Evolutionary conservation across 1,139 yeast species (phyloP), one percentile per base, ranked within the genome.

Genomic region (Diutina pseudorugosa): DNA sequence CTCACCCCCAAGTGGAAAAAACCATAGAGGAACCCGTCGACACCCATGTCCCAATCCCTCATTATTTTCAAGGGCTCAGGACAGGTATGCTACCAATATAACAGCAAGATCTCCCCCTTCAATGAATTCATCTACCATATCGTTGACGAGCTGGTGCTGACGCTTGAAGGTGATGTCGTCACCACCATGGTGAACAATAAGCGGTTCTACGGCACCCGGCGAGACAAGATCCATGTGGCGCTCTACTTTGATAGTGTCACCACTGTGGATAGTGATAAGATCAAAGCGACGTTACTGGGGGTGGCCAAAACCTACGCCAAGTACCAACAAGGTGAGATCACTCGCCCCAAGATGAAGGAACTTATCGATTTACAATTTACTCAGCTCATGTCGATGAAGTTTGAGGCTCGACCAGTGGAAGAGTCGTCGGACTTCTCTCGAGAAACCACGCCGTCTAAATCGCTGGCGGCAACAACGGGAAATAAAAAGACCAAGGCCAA

Each of bases 311-410:
- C 72, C 0, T 72, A 60, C 57, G 49, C 53, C 40, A 71, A 65
- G 56, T 58, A 70, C 41, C 56, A 54, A 1, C 57, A 53, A 2
- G 74, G 69, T 18, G 66, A 63, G 23, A 42, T 47, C 3, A 63
- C 60, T 21, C 7, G 19, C 4, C 51, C 11, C 14, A 72, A 71
- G 54, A 58, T 71, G 56, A 63, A 64, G 52, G 64, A 65, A 51
- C 62, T 74, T 62, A 65, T 74, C 30, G 75, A 73, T 50, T 66
- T 63, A 51, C 77, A 73, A 56, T 72, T 72, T 55, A 66, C 63
- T 47, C 69, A 66, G 48, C 61, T 71, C 55, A 67, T 72, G 49
- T 27, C 27, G 40, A 45, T 45, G 49, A 25, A 27, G 6, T 45
- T 23, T 18, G 20, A 45, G 27, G 49, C 27, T 2, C 20, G 20